A percentile compares a stretch with the other conserved stretches of the same genome.
Conservation (phyloP, 768 basidiomycete genomes). For the Boletellus sp. region DNA sequence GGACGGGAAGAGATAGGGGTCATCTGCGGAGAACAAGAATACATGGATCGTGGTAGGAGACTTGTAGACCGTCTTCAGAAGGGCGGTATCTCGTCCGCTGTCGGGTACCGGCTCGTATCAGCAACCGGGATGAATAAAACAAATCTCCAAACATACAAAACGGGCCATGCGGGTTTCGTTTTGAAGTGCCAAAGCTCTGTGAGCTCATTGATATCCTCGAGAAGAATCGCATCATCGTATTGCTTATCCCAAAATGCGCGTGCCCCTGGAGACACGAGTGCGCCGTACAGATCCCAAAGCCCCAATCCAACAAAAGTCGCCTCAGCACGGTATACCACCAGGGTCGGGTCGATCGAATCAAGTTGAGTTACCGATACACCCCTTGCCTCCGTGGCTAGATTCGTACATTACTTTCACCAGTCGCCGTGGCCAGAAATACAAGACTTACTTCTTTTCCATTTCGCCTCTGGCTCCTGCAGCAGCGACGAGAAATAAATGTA, state of each 20-base stretch:
- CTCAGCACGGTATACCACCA: slow-evolving; percentile 94
- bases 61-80: slow-evolving; percentile 95
- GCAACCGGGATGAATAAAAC: slow-evolving; percentile 1
- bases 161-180: slow-evolving; percentile 90
- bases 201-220: slow-evolving; percentile 88
- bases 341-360: slow-evolving; percentile 93
- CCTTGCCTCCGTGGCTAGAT: slow-evolving; percentile 70
- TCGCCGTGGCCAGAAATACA: slow-evolving; percentile 1
- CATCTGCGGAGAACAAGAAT: slow-evolving; percentile 92
- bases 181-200: slow-evolving; percentile 94
- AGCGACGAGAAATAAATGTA: slow-evolving; percentile 98
- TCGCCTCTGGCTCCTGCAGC: slow-evolving; percentile 95
- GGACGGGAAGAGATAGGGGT: slow-evolving; percentile 78
- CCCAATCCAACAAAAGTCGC: slow-evolving; percentile 96
- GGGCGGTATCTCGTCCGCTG: slow-evolving; percentile 86
- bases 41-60: slow-evolving; percentile 93
- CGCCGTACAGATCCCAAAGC: slow-evolving; percentile 90
- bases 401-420: slow-evolving; percentile 4
- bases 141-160: slow-evolving; percentile 58
- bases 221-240: slow-evolving; percentile 77
- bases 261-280: slow-evolving; percentile 83
- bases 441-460: slow-evolving; percentile 83
- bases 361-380: slow-evolving; percentile 95
- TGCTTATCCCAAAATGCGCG: slow-evolving; percentile 85
- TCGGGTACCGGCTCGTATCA: slow-evolving; percentile 3